Base-by-base conservation (phyloP, 352 stramenopile genomes). In the Globisporangium solare region DNA sequence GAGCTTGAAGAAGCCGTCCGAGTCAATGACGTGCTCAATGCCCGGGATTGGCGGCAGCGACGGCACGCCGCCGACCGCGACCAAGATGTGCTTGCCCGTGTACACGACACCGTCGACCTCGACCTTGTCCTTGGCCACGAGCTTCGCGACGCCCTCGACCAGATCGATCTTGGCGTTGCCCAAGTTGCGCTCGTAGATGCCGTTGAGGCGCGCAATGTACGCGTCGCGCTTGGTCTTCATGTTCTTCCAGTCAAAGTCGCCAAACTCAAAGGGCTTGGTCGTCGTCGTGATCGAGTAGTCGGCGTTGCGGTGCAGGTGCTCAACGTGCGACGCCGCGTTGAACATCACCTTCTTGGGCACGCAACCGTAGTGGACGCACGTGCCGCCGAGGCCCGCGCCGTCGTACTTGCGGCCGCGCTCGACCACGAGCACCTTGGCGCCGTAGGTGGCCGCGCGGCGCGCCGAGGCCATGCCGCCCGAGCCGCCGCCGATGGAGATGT, bases 281-380 rank as follows among this genome's bases (percentile, higher is more conserved):
- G 67, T 60, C 46, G 76, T 77, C 24, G 62, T 66, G 68, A 43
- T 43, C 53, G 74, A 79, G 69, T 92, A 95, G 64, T 89, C 79
- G 39, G 63, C 56, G 46, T 76, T 75, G 49, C 78, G 76, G 40
- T 72, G 47, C 43, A 92, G 61, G 57, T 85, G 75, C 63, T 97
- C 90, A 37, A 86, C 81, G 67, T 97, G 77, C 17, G 70, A 63
- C 35, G 89, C 81, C 5, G 88, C 73, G 70, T 98, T 97, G 39
- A 43, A 99, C 95, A 99, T 99, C 51, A 99, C 79, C 75, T 99
- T 99, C 79, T 99, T 99, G 17, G 97, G 96, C 51, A 99, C 96
- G 81, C 96, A 99, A 58, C 97, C 96, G 31, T 98, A 97, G 73
- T 99, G 99, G 47, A 99, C 97, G 70, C 97, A 99, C 15, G 97